Evolutionary conservation across 345 rosid genomes (phyloP), one percentile per base, ranked within the genome.

Genomic region (Gossypium raimondii): DNA sequence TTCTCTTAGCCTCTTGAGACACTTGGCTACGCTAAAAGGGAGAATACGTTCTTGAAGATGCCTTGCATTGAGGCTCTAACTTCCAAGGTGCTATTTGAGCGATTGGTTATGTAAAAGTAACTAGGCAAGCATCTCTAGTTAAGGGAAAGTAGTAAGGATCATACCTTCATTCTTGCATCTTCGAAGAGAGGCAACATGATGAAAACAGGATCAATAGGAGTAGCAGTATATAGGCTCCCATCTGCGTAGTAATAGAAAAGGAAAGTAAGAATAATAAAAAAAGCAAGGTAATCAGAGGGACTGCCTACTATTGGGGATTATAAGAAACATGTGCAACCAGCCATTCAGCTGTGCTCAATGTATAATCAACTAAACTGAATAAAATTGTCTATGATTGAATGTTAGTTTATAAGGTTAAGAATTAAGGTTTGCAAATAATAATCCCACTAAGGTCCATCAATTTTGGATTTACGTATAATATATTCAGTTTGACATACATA

Each of bases 121-220:
- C 11, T 50, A 25, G 9, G 22, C 58, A 68, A 50, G 58, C 38
- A 68, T 50, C 58, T 16, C 72, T 13, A 27, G 59, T 60, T 29
- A 61, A 2, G 59, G 38, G 56, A 34, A 44, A 44, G 27, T 50
- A 27, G 53, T 29, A 38, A 34, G 11, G 66, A 47, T 18, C 61
- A 62, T 64, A 90, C 98, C 97, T 87, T 92, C 98, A 94, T 87
- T 83, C 96, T 83, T 67, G 94, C 97, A 82, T 94, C 90, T 67
- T 92, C 92, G 11, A 92, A 94, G 65, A 89, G 73, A 57, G 97
- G 96, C 84, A 91, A 81, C 81, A 94, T 57, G 70, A 89, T 82
- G 85, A 94, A 92, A 78, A 94, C 89, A 38, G 95, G 97, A 81
- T 94, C 98, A 75, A 92, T 85, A 10, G 93, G 88, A 70, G 93